Base-by-base conservation (phyloP, 2,329 filamentous ascomycete genomes). In the Spiromastix sp. region DNA sequence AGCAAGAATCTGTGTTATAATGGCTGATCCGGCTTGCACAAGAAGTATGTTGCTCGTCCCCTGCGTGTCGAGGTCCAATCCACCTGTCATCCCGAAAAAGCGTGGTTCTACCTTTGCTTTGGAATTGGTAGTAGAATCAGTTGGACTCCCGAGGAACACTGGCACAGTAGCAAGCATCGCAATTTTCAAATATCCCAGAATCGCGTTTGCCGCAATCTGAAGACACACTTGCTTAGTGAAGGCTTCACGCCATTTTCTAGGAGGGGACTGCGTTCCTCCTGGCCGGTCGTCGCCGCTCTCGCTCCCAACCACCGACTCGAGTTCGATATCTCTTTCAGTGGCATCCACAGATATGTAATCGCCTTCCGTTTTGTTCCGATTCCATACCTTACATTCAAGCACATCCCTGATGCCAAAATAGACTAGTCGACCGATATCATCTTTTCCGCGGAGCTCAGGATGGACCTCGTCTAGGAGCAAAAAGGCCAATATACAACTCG, bases 381-480 rank as follows among this genome's bases (percentile, higher is more conserved):
- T 12, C 5, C 5, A 10, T 10, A 25, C 22, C 22, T 10, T 25
- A 5, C 22, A 10, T 1, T 12, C 10, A 12, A 25, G 10, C 22
- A 10, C 10, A 11, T 20, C 22, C 3, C 6, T 15, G 8, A 10
- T 32, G 15, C 31, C 10, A 15, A 25, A 24, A 10, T 19, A 32
- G 17, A 27, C 13, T 16, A 32, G 18, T 13, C 32, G 26, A 19
- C 39, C 28, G 3, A 30, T 28, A 25, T 29, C 28, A 8, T 27
- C 31, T 19, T 12, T 25, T 11, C 27, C 22, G n/a, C 22, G 18
- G 9, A 38, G n/a, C 21, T 28, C 15, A n/a, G 39, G 35, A 29
- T 41, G 39, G 7, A 35, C 38, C 32, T 41, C 39, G 22, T 35
- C 30, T 11, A 41, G 29, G 8, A 38, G 13, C n/a, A 41, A 21